Percentiles rank a stretch among this genome's conserved stretches.
phyloP scores from a whole-genome alignment of 108 stramenopile genomes.

The Bacterosira constricta region DNA sequence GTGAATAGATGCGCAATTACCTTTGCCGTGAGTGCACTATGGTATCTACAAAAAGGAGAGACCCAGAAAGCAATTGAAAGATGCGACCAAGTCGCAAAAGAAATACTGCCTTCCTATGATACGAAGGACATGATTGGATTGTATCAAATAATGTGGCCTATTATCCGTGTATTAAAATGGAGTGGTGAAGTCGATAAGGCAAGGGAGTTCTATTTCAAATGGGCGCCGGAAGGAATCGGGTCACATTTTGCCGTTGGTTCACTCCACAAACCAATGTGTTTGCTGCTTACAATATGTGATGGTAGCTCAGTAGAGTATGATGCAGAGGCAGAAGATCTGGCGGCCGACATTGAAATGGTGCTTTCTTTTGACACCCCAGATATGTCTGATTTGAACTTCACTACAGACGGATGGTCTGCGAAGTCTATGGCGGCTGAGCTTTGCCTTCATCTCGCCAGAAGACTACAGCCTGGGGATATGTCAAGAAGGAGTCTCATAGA shows the following conservation, averaged over 20 bases:
- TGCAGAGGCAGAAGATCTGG: slow-evolving; percentile 23
- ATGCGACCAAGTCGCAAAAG: slow-evolving; percentile 27
- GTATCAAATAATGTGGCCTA: slow-evolving; percentile 14
- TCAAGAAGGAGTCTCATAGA: slow-evolving; percentile 24
- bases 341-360: slow-evolving; percentile 25
- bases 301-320: slow-evolving; percentile 27
- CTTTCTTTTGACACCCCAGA: slow-evolving; percentile 25
- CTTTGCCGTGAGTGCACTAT: slow-evolving; percentile 26
- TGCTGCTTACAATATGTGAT: slow-evolving; percentile 40
- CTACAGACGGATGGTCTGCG: slow-evolving; percentile 28
- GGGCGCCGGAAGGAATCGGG: slow-evolving; percentile 14
- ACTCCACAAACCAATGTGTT: slow-evolving; percentile 33
- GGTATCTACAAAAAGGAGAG: slow-evolving; percentile 29
- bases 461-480: slow-evolving; percentile 19
- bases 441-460: slow-evolving; percentile 44
- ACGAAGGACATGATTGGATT: slow-evolving; percentile 25
- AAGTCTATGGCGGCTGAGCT: slow-evolving; percentile 42
- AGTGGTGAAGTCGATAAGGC: slow-evolving; percentile 36
- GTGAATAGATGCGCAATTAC: slow-evolving; percentile 27
- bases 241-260: slow-evolving; percentile 17
- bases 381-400: slow-evolving; percentile 20
- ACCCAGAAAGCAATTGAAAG: slow-evolving; percentile 28
- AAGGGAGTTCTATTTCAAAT: slow-evolving; percentile 23
- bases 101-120: slow-evolving; percentile 31
- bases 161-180: slow-evolving; percentile 43